Evolutionary conservation across 805 yeast species (phyloP), one percentile per base, ranked within the genome.

Genomic region (Ogataea zsoltii): DNA sequence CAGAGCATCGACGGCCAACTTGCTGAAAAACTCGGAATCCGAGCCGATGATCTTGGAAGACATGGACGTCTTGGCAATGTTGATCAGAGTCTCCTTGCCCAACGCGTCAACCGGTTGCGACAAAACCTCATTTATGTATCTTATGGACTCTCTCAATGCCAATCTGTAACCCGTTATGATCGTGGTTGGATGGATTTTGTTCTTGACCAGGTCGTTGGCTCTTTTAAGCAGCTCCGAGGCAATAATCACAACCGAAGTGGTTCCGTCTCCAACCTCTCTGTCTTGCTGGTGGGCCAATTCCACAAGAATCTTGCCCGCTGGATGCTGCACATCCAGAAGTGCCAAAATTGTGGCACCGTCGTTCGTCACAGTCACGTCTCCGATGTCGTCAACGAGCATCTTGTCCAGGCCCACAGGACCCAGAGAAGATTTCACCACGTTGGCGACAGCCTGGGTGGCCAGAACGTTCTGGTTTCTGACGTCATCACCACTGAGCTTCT

Each of bases 401-500:
- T 94, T 94, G 71, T 94, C 99, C 42, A 94, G 76, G 21, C 99
- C 99, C 29, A 94, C 98, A 7, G 99, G 99, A 4, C 99, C 99
- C 46, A 94, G 73, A 1, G 98, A 91, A 12, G 97, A 84, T 66
- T 91, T 91, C 51, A 87, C 91, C 36, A 74, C 90, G 60, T 86
- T 86, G 55, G 94, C 88, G 38, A 85, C 88, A 2, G 90, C 84
- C 61, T 78, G 86, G 36, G 98, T 94, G 6, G 99, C 99, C 62
- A 90, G 71, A 15, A 95, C 96, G 61, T 94, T 94, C 67, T 95
- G 99, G 62, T 90, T 87, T 61, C 99, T 83, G 55, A 95, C 85
- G 62, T 94, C 99, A 60, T 91, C 96, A 46, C 99, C 99, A 67
- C 95, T 84, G 55, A 89, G 70, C 68, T 94, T 92, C 66, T 94